A percentile compares a stretch with the other conserved stretches of the same genome.
Evolutionary conservation across 441 rosid genomes (phyloP).

Genomic region (Daphne laureola): DNA sequence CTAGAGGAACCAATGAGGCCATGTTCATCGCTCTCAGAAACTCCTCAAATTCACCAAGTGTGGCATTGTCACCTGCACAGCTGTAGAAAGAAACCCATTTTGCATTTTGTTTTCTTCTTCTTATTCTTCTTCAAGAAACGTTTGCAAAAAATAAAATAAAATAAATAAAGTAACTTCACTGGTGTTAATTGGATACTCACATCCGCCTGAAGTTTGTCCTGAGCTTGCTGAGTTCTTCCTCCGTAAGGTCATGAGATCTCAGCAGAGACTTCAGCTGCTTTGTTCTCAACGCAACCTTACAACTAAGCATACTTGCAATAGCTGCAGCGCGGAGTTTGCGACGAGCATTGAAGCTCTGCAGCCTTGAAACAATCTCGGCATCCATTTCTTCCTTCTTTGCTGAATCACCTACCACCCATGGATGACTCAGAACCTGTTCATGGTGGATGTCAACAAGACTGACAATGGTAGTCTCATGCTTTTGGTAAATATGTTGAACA

Average conservation of each 20-base stretch:
- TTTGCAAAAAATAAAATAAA: too few relatives aligned
- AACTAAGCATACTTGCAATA: slow-evolving; percentile 57
- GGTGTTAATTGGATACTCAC: too few relatives aligned
- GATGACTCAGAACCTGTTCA: slow-evolving; percentile 48
- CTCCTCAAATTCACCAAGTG: slow-evolving; percentile 55
- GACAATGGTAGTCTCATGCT: neutral
- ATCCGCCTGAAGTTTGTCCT: slow-evolving; percentile 37
- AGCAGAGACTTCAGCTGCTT: slow-evolving; percentile 51
- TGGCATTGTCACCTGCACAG: slow-evolving; percentile 70
- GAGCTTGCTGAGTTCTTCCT: slow-evolving; percentile 53
- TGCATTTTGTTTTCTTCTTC: too few relatives aligned
- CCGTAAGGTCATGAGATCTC: slow-evolving; percentile 49
- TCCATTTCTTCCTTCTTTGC: slow-evolving; percentile 65
- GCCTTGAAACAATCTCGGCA: slow-evolving; percentile 51
- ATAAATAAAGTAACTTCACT: too few relatives aligned
- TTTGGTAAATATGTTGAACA: too few relatives aligned
- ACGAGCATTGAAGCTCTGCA: slow-evolving; percentile 56
- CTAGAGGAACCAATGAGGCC: slow-evolving; percentile 53
- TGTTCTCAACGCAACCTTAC: slow-evolving; percentile 52
- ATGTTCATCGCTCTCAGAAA: slow-evolving; percentile 69
- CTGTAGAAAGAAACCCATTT: slow-evolving; percentile 19
- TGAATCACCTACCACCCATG: slow-evolving; percentile 64
- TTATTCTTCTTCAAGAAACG: too few relatives aligned
- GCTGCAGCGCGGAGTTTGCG: slow-evolving; percentile 67
- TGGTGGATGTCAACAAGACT: neutral